Percentiles rank a stretch among this genome's conserved stretches.
Conservation (phyloP, 768 basidiomycete species). For the Dioszegia hungarica region DNA sequence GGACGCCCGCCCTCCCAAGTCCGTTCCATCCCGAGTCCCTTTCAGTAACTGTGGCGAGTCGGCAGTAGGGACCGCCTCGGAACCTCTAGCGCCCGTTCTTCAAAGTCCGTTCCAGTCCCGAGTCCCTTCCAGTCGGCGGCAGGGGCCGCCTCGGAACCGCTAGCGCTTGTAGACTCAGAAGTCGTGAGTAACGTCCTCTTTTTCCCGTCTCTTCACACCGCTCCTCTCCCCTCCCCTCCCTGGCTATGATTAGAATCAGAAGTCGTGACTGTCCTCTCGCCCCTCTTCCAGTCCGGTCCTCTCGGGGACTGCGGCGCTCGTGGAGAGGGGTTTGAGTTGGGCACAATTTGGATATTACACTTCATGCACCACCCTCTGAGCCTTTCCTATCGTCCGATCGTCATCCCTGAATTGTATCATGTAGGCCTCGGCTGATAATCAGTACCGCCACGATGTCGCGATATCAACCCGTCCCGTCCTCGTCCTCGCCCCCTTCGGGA, state of each 20-base stretch:
- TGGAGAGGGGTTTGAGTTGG: constrained; percentile 3
- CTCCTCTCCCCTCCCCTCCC: not conserved
- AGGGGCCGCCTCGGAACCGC: too few relatives aligned
- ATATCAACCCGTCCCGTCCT: constrained; percentile 15
- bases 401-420: not conserved
- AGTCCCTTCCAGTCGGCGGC: too few relatives aligned
- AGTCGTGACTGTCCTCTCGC: constrained; percentile 27
- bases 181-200: too few relatives aligned
- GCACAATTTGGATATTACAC: constrained; percentile 28
- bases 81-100: too few relatives aligned
- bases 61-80: too few relatives aligned
- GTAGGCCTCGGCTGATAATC: not conserved
- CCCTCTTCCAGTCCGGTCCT: constrained; percentile 1
- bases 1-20: too few relatives aligned
- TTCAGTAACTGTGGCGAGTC: too few relatives aligned
- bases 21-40: too few relatives aligned
- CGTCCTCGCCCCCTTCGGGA: not conserved
- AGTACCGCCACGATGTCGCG: constrained; percentile 12
- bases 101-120: too few relatives aligned
- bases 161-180: too few relatives aligned
- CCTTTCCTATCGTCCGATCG: constrained; percentile 3
- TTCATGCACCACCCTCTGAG: constrained; percentile 45
- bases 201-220: not conserved
- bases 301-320: not conserved
- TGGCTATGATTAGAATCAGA: constrained; percentile 34